Evolutionary conservation across 2,329 filamentous ascomycete genomes (phyloP).

Genomic region (Neopestalotiopsis rosae): DNA sequence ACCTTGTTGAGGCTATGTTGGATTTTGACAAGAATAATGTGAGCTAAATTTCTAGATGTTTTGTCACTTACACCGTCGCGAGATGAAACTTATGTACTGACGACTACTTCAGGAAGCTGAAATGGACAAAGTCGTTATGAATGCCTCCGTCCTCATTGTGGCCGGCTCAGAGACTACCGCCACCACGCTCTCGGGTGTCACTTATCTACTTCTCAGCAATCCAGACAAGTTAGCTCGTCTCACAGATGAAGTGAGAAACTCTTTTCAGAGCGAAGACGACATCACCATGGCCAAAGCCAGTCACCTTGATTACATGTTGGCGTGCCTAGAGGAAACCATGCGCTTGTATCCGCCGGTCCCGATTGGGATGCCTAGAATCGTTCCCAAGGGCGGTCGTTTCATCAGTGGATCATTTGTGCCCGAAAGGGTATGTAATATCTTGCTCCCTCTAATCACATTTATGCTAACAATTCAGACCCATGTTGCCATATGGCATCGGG

Average conservation of each 20-base stretch:
- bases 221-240: slow-evolving; percentile 36
- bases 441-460: not conserved
- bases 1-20: slow-evolving; percentile 27
- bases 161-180: slow-evolving; percentile 54
- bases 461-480: slow-evolving; percentile 22
- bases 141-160: slow-evolving; percentile 18
- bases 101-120: not conserved
- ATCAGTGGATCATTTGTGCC: slow-evolving; percentile 26
- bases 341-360: slow-evolving; percentile 43
- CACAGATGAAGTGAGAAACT: slow-evolving; percentile 41
- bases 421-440: slow-evolving; percentile 5
- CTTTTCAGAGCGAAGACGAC: slow-evolving; percentile 41
- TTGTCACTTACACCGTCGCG: not conserved
- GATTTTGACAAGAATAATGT: slow-evolving; percentile 13
- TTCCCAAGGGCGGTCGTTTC: slow-evolving; percentile 25
- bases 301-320: slow-evolving; percentile 42
- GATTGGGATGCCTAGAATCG: slow-evolving; percentile 23
- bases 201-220: slow-evolving; percentile 43
- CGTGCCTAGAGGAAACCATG: slow-evolving; percentile 45
- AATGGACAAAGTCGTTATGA: slow-evolving; percentile 12
- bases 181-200: slow-evolving; percentile 45
- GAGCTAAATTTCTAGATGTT: not conserved
- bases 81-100: not conserved
- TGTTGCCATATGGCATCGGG: slow-evolving; percentile 49
- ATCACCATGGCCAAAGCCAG: slow-evolving; percentile 40